phyloP scores from a whole-genome alignment of 2,329 filamentous ascomycete species.

The Phoma sp. region DNA sequence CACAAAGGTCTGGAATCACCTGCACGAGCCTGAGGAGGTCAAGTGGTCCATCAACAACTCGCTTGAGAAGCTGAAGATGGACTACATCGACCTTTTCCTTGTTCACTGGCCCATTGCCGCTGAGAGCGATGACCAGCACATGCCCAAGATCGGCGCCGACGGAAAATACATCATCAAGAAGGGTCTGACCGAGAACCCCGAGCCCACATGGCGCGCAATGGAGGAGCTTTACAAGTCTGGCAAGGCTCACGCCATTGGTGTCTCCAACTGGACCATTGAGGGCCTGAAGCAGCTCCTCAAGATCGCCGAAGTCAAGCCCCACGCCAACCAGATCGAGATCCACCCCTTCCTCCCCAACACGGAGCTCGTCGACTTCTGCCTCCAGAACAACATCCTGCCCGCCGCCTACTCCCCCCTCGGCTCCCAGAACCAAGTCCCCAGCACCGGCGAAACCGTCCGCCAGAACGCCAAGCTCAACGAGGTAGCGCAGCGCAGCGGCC shows the following conservation, averaged over 20 bases:
- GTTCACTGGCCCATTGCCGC: constrained; percentile 66
- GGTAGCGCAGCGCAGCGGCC: constrained; percentile 74
- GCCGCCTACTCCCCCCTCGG: constrained; percentile 73
- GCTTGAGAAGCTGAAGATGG: constrained; percentile 65
- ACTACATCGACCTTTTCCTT: constrained; percentile 74
- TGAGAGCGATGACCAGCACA: constrained; percentile 59
- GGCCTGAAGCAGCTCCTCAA: constrained; percentile 72
- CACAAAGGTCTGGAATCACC: constrained; percentile 71
- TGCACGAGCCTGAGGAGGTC: constrained; percentile 63
- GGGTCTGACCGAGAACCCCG: constrained; percentile 70
- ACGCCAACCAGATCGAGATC: constrained; percentile 77
- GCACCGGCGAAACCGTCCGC: constrained; percentile 70
- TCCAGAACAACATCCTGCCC: constrained; percentile 64
- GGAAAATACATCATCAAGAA: constrained; percentile 69
- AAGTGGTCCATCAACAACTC: constrained; percentile 67
- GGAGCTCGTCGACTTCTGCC: constrained; percentile 64
- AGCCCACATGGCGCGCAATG: constrained; percentile 71
- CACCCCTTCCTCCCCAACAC: constrained; percentile 75
- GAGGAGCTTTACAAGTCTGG: constrained; percentile 68
- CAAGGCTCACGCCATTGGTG: constrained; percentile 69
- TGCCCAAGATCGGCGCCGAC: constrained; percentile 62
- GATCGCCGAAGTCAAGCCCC: constrained; percentile 70
- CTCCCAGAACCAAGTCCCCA: constrained; percentile 72
- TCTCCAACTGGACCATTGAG: constrained; percentile 73
- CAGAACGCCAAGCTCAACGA: constrained; percentile 71